Percentiles rank a stretch among this genome's conserved stretches.
Conservation (phyloP, 495 filamentous ascomycete genomes). For the Penicillium canariense region DNA sequence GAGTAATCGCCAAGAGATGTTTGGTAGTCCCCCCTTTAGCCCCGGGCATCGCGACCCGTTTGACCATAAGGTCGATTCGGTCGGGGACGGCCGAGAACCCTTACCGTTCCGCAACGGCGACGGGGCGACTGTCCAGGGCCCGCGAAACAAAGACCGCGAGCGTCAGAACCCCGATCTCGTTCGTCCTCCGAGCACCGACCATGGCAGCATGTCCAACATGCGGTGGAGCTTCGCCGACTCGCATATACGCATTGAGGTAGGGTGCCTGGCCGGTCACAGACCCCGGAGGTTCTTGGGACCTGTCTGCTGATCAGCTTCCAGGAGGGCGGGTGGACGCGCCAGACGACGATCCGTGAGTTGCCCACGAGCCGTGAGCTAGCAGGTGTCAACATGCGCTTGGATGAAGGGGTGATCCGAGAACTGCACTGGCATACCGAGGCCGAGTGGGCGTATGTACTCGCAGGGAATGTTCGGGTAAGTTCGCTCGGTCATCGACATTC, state of each 20-base stretch:
- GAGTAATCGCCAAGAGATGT: constrained; percentile 1
- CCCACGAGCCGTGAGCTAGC: constrained; percentile 59
- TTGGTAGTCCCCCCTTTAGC: constrained; percentile 30
- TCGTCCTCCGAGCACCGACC: constrained; percentile 63
- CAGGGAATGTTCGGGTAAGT: constrained; percentile 44
- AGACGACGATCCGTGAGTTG: constrained; percentile 62
- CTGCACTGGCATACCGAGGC: constrained; percentile 73
- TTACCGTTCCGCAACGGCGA: constrained; percentile 64
- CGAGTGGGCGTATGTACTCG: constrained; percentile 40
- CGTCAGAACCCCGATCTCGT: constrained; percentile 63
- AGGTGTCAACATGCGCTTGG: constrained; percentile 67
- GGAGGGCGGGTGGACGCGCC: constrained; percentile 68
- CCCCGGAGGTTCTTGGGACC: background rate
- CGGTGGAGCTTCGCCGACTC: constrained; percentile 68
- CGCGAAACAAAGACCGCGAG: constrained; percentile 61
- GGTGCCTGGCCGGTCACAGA: background rate
- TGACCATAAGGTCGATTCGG: constrained; percentile 53
- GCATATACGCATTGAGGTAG: constrained; percentile 62
- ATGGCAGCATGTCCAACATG: constrained; percentile 61
- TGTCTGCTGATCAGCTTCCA: constrained; percentile 19
- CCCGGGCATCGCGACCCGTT: constrained; percentile 45
- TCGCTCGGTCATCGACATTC: no score
- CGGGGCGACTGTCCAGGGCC: constrained; percentile 61
- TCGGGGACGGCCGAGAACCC: constrained; percentile 57
- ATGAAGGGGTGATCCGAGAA: constrained; percentile 65